Evolutionary conservation across 768 basidiomycete species (phyloP), one percentile per base, ranked within the genome.

Genomic region (Lactifluus echinatus): DNA sequence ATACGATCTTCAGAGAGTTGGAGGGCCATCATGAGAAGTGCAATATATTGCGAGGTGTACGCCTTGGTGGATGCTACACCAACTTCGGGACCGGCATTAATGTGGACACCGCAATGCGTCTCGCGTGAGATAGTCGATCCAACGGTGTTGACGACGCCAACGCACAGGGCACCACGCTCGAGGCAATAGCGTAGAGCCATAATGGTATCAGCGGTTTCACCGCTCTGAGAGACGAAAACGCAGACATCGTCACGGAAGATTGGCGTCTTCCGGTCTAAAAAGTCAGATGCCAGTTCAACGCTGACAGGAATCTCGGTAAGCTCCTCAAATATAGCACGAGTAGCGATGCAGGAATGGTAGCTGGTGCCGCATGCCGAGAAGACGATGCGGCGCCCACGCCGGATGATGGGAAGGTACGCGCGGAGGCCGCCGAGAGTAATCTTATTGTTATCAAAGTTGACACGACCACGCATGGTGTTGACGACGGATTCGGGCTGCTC

Each of bases 11-110:
- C 96, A 8, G 93, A 94, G 24, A 99, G 79, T 73, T 97, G 95
- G 17, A 99, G 79, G n/a, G 96, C 96, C 73, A 99, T 94, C 86
- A 99, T 93, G 72, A 96, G 76, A 48, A 99, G 80, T 5, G 95
- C 96, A 61, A 99, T 93, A 74, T 97, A 98, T 75, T 99, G 96
- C 40, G 94, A 97, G 8, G 96, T 98, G 73, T 97, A 98, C 2
- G 95, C 95, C 83, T 99, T 99, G 58, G 96, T 98, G 17, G 93
- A 97, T 5, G 96, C 96, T 57, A 99, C 96, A 79, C 96, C 95
- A 63, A 99, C 93, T 77, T 98, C 94, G 53, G 94, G 94, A 19
- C 93, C 93, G 66, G 93, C 96, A 68, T 99, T 99, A 77, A 99
- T 97, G 75, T 98, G 96, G 51, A 99, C 86, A 87, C 96, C 96